phyloP scores from a whole-genome alignment of 164 flowering plant species.

The Protea cynaroides region DNA sequence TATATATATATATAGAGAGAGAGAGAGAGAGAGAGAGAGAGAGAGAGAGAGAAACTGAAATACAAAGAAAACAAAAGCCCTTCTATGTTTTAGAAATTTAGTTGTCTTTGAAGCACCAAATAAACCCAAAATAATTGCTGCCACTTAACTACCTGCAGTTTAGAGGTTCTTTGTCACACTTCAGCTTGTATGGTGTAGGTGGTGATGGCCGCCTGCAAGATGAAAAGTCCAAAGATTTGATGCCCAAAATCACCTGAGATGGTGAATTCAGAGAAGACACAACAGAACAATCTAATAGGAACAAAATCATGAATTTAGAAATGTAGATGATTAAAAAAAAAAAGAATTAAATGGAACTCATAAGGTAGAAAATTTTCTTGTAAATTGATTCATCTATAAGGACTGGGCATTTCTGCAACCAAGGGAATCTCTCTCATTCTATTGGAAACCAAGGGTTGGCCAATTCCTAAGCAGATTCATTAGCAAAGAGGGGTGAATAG shows the following conservation, averaged over 20 bases:
- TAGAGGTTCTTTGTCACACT: conserved; percentile 81
- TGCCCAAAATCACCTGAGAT: background rate
- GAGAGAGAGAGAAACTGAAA: background rate
- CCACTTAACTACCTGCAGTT: conserved; percentile 57
- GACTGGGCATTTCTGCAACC: too few species aligned
- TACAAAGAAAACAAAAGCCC: background rate
- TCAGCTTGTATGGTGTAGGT: conserved; percentile 67
- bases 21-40: too few species aligned
- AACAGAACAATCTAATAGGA: background rate
- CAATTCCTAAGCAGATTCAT: too few species aligned
- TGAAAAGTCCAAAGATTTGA: conserved; percentile 6
- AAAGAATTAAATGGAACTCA: background rate
- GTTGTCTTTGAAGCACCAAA: too few species aligned
- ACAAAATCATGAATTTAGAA: background rate
- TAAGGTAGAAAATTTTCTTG: too few species aligned
- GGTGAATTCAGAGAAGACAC: background rate
- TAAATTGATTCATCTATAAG: too few species aligned
- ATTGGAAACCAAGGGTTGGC: too few species aligned
- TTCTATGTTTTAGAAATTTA: too few species aligned
- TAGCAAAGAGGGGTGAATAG: too few species aligned
- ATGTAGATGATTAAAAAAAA: background rate
- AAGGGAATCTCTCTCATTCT: too few species aligned
- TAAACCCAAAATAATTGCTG: background rate
- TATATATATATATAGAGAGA: too few species aligned
- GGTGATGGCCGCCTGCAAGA: conserved; percentile 59